These are phyloP conservation scores for Syzygium aromaticum DNA, from an alignment of 345 rosid species.

Conservation along the genomic window DNA sequence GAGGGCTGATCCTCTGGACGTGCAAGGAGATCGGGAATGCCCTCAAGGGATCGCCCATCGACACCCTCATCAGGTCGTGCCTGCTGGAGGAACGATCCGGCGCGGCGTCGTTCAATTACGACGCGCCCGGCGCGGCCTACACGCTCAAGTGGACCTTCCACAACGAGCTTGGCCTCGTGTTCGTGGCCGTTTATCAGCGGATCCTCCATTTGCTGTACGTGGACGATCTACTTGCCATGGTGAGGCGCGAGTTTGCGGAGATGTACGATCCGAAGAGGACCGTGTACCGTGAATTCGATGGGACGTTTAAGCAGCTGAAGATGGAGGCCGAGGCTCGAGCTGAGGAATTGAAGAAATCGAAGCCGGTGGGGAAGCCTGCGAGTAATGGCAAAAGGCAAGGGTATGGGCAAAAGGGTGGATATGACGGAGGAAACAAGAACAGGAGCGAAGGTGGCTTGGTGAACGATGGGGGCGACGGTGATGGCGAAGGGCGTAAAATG, in stretches of 20 bases:
- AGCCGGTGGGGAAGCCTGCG: slow-evolving; percentile 45
- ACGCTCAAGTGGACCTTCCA: slow-evolving; percentile 97
- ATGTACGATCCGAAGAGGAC: slow-evolving; percentile 71
- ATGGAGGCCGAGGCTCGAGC: slow-evolving; percentile 85
- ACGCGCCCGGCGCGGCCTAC: slow-evolving; percentile 74
- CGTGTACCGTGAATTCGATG: slow-evolving; percentile 62
- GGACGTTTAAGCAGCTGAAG: slow-evolving; percentile 87
- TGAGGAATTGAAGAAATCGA: slow-evolving; percentile 74
- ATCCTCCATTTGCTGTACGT: slow-evolving; percentile 85
- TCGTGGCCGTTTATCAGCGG: slow-evolving; percentile 94
- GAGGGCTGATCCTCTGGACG: slow-evolving; percentile 99
- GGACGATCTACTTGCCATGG: slow-evolving; percentile 78
- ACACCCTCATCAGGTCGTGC: slow-evolving; percentile 81
- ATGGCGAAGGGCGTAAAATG: slow-evolving; percentile 32
- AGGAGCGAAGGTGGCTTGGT: slow-evolving; percentile 22
- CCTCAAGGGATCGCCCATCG: slow-evolving; percentile 85
- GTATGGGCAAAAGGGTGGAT: slow-evolving; percentile 42
- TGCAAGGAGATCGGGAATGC: slow-evolving; percentile 95
- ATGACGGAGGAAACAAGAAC: slow-evolving; percentile 53
- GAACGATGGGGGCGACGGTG: slow-evolving; percentile 50
- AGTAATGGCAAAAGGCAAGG: slow-evolving; percentile 52
- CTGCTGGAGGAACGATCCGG: slow-evolving; percentile 98
- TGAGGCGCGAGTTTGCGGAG: slow-evolving; percentile 61
- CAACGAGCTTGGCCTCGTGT: slow-evolving; percentile 91
- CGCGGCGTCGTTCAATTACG: slow-evolving; percentile 56